These are phyloP conservation scores for Spirogloea muscicola DNA, from an alignment of 139 green algal genomes.

Conservation along the genomic window DNA sequence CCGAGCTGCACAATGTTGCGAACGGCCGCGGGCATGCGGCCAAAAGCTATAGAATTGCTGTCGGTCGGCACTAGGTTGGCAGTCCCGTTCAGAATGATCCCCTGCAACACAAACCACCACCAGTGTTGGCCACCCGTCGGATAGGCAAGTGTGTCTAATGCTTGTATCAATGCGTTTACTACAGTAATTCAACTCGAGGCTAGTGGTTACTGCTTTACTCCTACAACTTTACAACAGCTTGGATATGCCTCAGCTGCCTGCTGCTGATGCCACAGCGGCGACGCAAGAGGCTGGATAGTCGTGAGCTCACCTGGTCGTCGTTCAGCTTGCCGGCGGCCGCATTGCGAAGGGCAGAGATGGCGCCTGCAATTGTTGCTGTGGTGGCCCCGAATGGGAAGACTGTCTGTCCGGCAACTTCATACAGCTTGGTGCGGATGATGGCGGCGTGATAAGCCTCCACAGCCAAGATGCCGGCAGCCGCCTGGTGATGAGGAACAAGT, in stretches of 20 bases:
- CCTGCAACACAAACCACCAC: no score
- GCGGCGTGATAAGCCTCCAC: slow-evolving; percentile 60
- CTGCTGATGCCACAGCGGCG: no score
- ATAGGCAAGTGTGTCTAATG: no score
- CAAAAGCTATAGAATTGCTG: slow-evolving; percentile 30
- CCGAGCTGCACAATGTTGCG: slow-evolving; percentile 52
- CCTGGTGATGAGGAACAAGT: neutral
- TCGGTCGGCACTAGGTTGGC: slow-evolving; percentile 7
- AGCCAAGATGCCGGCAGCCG: slow-evolving; percentile 53
- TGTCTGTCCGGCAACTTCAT: neutral
- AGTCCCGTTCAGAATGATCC: neutral
- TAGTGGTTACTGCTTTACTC: no score
- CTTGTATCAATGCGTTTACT: no score
- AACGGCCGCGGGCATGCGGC: slow-evolving; percentile 26
- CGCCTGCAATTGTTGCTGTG: slow-evolving; percentile 19
- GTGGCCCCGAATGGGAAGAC: slow-evolving; percentile 4
- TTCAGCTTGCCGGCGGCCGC: slow-evolving; percentile 32
- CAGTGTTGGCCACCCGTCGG: no score
- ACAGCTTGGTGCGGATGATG: slow-evolving; percentile 44
- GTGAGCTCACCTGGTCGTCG: no score
- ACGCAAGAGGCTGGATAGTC: no score
- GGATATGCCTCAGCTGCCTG: no score
- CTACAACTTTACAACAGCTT: no score
- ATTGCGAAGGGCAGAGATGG: slow-evolving; percentile 51
- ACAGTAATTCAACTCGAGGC: no score